Evolutionary conservation across 805 yeast genomes (phyloP).

Genomic region (Scheffersomyces lignosus): DNA sequence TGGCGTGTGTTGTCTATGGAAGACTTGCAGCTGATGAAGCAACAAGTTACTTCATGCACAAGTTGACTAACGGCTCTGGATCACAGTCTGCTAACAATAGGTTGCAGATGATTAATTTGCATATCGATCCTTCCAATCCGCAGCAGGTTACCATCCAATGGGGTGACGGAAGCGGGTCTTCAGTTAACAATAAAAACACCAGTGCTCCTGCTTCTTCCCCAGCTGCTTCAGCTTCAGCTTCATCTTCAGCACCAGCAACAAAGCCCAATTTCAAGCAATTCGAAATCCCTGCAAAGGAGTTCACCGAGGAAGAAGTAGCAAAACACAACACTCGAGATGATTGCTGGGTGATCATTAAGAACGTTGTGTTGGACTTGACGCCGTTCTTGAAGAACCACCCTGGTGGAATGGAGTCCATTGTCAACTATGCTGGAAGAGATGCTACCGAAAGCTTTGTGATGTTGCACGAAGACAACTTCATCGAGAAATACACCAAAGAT

Average conservation of each 20-base stretch:
- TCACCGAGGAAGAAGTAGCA: slow-evolving; percentile 45
- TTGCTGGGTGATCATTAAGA: slow-evolving; percentile 57
- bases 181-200: neutral
- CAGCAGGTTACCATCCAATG: slow-evolving; percentile 37
- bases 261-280: slow-evolving; percentile 20
- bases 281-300: slow-evolving; percentile 49
- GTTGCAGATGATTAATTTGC: slow-evolving; percentile 43
- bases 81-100: slow-evolving; percentile 26
- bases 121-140: slow-evolving; percentile 40
- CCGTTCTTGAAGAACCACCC: slow-evolving; percentile 50
- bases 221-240: neutral
- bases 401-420: slow-evolving; percentile 51
- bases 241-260: slow-evolving; percentile 1
- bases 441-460: slow-evolving; percentile 51
- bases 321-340: slow-evolving; percentile 46
- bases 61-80: slow-evolving; percentile 20
- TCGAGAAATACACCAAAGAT: slow-evolving; percentile 46
- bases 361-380: slow-evolving; percentile 51
- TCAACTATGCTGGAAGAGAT: slow-evolving; percentile 48
- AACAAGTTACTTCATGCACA: slow-evolving; percentile 28
- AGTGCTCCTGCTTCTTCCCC: slow-evolving; percentile 2
- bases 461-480: slow-evolving; percentile 58
- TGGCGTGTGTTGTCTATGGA: slow-evolving; percentile 48
- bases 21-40: slow-evolving; percentile 45
- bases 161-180: slow-evolving; percentile 7